Conservation (phyloP, 108 stramenopile genomes). For the Skeletonema costatum region DNA sequence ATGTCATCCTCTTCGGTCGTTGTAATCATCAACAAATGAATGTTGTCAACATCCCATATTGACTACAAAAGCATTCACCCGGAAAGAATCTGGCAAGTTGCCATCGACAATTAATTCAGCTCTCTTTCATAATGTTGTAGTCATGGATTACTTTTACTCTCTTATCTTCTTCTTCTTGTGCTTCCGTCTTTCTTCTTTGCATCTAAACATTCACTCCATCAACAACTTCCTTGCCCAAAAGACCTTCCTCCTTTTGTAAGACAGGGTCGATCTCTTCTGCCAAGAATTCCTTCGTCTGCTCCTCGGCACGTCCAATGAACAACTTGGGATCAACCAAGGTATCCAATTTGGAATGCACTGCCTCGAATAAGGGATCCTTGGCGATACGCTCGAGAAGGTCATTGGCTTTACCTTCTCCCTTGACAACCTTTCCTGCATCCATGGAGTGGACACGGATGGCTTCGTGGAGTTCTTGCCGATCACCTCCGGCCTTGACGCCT, state of each 20-base stretch:
- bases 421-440: constrained; percentile 97
- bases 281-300: constrained; percentile 97
- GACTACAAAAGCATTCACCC: too few species aligned
- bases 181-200: too few species aligned
- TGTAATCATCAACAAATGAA: too few species aligned
- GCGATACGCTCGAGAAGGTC: constrained; percentile 96
- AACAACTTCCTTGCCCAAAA: constrained; percentile 74
- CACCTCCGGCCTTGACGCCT: constrained; percentile 97
- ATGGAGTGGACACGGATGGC: constrained; percentile 97
- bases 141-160: background rate
- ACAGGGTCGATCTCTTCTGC: constrained; percentile 89
- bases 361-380: constrained; percentile 83
- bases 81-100: too few species aligned
- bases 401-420: constrained; percentile 97
- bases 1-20: too few species aligned
- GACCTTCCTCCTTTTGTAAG: constrained; percentile 72
- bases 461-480: constrained; percentile 98
- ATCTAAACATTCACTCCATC: constrained; percentile 95
- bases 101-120: too few species aligned
- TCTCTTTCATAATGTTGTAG: too few species aligned
- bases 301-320: constrained; percentile 94
- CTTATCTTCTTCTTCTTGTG: background rate
- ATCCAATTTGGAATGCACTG: constrained; percentile 91
- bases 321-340: constrained; percentile 89
- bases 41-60: too few species aligned